Percentiles rank a stretch among this genome's conserved stretches.
These are phyloP conservation scores for Ascoidea asiatica DNA, from an alignment of 805 yeast species.

Conservation along the genomic window DNA sequence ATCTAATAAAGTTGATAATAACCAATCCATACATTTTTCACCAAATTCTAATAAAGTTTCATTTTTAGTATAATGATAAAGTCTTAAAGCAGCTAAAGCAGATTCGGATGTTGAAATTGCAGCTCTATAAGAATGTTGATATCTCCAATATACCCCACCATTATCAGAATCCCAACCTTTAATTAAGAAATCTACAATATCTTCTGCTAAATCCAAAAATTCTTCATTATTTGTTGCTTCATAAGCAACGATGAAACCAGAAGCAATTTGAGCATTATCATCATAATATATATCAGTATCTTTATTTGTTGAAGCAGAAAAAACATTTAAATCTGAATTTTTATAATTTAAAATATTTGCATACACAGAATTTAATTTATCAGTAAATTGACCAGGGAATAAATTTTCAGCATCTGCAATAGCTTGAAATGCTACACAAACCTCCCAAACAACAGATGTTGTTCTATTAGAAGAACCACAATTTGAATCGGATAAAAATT, in stretches of 20 bases:
- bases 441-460: conserved; percentile 39
- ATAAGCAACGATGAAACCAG: conserved; percentile 49
- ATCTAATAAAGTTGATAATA: conserved; percentile 35
- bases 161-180: conserved; percentile 42
- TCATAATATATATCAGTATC: conserved; percentile 47
- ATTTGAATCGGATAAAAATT: neutral
- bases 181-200: conserved; percentile 45
- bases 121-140: conserved; percentile 41
- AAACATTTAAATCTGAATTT: neutral
- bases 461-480: neutral
- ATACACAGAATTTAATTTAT: neutral
- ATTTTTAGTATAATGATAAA: conserved; percentile 37
- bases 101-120: conserved; percentile 57
- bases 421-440: conserved; percentile 52
- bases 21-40: conserved; percentile 45
- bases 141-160: conserved; percentile 60
- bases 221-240: conserved; percentile 47
- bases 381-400: neutral
- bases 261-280: conserved; percentile 63
- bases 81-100: conserved; percentile 46
- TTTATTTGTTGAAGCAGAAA: neutral
- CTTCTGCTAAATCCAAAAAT: conserved; percentile 41
- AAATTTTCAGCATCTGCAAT: conserved; percentile 45
- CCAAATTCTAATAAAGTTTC: conserved; percentile 36
- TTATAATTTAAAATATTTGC: neutral